Percentiles rank a stretch among this genome's conserved stretches.
Evolutionary conservation across 495 filamentous ascomycete genomes (phyloP).

Genomic region (Lepidopterella palustris): DNA sequence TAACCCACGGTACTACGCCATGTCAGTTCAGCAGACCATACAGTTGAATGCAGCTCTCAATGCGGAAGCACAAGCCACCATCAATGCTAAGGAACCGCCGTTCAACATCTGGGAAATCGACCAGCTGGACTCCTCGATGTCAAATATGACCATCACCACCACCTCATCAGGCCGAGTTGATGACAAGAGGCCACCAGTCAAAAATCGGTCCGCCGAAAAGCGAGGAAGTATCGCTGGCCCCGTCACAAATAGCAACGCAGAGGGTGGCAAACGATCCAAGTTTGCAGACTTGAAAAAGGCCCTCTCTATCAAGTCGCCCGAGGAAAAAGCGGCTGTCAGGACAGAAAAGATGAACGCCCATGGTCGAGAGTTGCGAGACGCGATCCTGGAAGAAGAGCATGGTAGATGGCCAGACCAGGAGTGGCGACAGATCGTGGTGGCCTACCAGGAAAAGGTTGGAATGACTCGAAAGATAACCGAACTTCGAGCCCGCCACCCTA

Average conservation of each 20-base stretch:
- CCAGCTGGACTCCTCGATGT: constrained; percentile 17
- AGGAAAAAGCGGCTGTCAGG: background rate
- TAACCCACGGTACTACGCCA: background rate
- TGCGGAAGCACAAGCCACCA: constrained; percentile 33
- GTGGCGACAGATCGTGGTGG: constrained; percentile 36
- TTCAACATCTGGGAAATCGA: constrained; percentile 39
- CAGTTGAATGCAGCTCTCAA: constrained; percentile 29
- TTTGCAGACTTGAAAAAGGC: background rate
- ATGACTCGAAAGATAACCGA: constrained; percentile 39
- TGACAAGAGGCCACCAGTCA: background rate
- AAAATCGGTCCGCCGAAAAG: background rate
- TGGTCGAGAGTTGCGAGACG: constrained; percentile 28
- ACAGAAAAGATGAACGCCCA: constrained; percentile 9
- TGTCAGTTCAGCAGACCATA: background rate
- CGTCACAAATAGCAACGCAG: background rate
- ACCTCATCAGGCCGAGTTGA: background rate
- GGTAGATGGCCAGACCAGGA: constrained; percentile 40
- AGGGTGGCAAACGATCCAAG: background rate
- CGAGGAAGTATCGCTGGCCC: background rate
- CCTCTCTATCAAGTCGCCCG: background rate
- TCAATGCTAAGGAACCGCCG: constrained; percentile 38
- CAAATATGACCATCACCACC: background rate
- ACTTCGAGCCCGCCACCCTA: constrained; percentile 36
- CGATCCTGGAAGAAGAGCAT: constrained; percentile 41
- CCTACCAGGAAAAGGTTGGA: constrained; percentile 42